A percentile compares a stretch with the other conserved stretches of the same genome.
Conservation (phyloP, 208 protist species). For the Polymyxa betae region DNA sequence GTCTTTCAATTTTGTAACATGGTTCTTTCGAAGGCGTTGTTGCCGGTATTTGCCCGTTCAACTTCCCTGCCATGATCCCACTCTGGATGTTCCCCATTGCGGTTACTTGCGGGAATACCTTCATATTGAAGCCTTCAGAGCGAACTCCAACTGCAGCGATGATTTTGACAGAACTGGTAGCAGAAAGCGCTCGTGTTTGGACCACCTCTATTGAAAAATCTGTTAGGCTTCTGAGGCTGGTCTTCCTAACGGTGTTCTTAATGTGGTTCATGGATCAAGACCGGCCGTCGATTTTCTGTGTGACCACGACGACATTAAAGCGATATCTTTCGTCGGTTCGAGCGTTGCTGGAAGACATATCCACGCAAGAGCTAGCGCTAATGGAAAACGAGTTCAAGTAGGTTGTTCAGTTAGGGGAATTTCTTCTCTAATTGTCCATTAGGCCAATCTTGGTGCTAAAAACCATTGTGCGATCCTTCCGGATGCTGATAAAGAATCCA, state of each 20-base stretch:
- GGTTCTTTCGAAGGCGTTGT: conserved; percentile 76
- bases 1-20: not conserved
- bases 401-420: too few relatives aligned
- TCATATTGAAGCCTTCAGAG: conserved; percentile 87
- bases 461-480: conserved; percentile 85
- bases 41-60: conserved; percentile 82
- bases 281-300: conserved; percentile 88
- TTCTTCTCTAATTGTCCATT: too few relatives aligned
- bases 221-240: conserved; percentile 75
- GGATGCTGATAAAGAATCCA: conserved; percentile 76
- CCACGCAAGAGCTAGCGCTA: conserved; percentile 66
- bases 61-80: conserved; percentile 88
- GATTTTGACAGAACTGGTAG: conserved; percentile 49
- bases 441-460: conserved; percentile 89
- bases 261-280: conserved; percentile 68
- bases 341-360: conserved; percentile 76
- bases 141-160: conserved; percentile 72
- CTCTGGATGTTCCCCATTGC: conserved; percentile 67
- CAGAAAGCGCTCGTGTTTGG: not conserved
- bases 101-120: conserved; percentile 82
- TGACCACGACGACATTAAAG: conserved; percentile 80
- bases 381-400: conserved; percentile 86
- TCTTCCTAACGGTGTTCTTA: conserved; percentile 66
- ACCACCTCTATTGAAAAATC: not conserved
- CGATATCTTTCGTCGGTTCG: conserved; percentile 88